Conservation (phyloP, 2,329 filamentous ascomycete genomes). For the Fusarium drepaniforme region DNA sequence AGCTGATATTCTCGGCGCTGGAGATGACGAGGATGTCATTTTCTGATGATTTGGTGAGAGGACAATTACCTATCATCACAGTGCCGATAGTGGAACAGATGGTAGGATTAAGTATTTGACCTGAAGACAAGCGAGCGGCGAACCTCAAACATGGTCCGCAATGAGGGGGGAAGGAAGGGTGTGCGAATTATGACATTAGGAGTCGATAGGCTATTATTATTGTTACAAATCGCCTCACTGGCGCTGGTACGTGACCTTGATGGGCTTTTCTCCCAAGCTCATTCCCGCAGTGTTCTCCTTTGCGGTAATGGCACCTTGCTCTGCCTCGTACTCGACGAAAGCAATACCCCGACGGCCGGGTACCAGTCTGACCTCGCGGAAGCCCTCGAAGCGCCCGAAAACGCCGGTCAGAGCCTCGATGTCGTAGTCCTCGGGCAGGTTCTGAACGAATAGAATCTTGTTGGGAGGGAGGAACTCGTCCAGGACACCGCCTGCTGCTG, state of each 20-base stretch:
- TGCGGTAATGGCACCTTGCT: constrained; percentile 89
- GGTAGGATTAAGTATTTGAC: background rate
- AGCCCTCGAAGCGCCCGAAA: constrained; percentile 92
- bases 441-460: constrained; percentile 95
- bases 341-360: constrained; percentile 89
- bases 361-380: constrained; percentile 91
- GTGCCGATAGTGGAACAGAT: background rate
- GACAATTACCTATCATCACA: background rate
- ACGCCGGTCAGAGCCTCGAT: constrained; percentile 83
- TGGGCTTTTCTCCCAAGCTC: constrained; percentile 79
- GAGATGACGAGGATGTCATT: constrained; percentile 88
- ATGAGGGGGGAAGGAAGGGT: background rate
- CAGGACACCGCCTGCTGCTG: constrained; percentile 81
- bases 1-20: constrained; percentile 77
- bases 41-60: constrained; percentile 65
- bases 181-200: background rate
- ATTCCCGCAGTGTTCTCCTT: constrained; percentile 95
- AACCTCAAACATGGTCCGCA: background rate
- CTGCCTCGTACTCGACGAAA: constrained; percentile 95
- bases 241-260: constrained; percentile 97
- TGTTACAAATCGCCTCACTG: constrained; percentile 64
- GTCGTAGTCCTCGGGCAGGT: constrained; percentile 88
- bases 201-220: constrained; percentile 4
- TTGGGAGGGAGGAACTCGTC: constrained; percentile 98
- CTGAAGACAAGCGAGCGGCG: background rate